Percentiles rank a stretch among this genome's conserved stretches.
Evolutionary conservation across 2,329 filamentous ascomycete species (phyloP).

Genomic region (Botrytis tulipae): DNA sequence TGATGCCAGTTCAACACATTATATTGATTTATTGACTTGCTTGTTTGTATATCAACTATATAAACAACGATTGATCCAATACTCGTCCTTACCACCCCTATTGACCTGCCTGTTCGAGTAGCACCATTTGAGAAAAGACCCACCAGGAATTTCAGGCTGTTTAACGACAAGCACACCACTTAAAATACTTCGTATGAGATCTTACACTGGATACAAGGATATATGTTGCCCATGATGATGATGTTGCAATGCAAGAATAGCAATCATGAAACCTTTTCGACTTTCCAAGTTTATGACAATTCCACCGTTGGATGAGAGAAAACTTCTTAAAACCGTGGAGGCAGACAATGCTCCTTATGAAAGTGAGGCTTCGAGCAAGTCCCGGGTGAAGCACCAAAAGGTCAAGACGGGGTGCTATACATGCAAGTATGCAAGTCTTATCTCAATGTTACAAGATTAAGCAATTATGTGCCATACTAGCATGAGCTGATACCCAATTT

Average conservation of each 20-base stretch:
- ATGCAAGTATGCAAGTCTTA: slow-evolving; percentile 18
- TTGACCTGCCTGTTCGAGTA: not conserved
- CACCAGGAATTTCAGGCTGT: not conserved
- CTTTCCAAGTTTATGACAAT: slow-evolving; percentile 12
- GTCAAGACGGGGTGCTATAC: slow-evolving; percentile 17
- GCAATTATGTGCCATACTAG: not conserved
- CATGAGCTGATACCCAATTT: slow-evolving; percentile 10
- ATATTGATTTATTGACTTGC: not conserved
- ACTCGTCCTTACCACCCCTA: not conserved
- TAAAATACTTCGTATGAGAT: not conserved
- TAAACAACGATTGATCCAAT: not conserved
- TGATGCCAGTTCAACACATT: too few species aligned
- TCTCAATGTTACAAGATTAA: not conserved
- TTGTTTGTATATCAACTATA: not conserved
- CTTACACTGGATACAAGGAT: not conserved
- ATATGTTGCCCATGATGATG: slow-evolving; percentile 4
- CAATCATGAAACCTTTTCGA: slow-evolving; percentile 16
- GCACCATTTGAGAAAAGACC: not conserved
- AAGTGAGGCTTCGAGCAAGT: not conserved
- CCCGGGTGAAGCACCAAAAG: slow-evolving; percentile 13
- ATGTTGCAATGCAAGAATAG: slow-evolving; percentile 6
- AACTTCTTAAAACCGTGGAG: not conserved
- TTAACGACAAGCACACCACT: slow-evolving; percentile 3
- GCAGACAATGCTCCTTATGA: not conserved
- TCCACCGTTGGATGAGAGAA: not conserved